These are phyloP conservation scores for Hypoxylon sp. DNA, from an alignment of 2,329 filamentous ascomycete genomes.

Conservation along the genomic window DNA sequence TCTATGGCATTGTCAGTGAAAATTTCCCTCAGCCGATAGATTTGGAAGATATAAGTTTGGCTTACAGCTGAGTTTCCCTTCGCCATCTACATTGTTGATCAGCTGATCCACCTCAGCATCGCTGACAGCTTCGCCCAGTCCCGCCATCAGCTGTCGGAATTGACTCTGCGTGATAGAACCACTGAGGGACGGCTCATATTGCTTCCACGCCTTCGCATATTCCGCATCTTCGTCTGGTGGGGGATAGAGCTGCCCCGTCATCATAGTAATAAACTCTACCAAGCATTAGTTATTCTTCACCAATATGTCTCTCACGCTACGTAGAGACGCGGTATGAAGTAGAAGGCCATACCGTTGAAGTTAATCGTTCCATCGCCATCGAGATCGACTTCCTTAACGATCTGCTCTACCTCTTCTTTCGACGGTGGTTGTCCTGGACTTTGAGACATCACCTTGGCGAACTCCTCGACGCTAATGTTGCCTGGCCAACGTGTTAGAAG, in stretches of 20 bases:
- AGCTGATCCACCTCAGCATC: conserved; percentile 48
- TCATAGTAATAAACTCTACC: conserved; percentile 54
- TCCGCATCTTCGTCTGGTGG: conserved; percentile 42
- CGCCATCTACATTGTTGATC: conserved; percentile 48
- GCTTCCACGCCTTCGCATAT: conserved; percentile 48
- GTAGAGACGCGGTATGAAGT: not conserved
- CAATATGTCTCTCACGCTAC: too few relatives aligned
- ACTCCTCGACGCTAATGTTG: conserved; percentile 50
- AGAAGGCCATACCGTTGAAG: conserved; percentile 47
- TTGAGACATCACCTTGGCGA: conserved; percentile 49
- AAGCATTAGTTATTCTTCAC: conserved; percentile 16
- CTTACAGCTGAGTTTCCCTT: conserved; percentile 50
- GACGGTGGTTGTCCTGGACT: conserved; percentile 44
- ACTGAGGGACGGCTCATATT: conserved; percentile 47
- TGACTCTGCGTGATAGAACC: conserved; percentile 48
- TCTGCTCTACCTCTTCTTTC: conserved; percentile 49
- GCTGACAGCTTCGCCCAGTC: conserved; percentile 46
- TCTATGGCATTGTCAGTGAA: conserved; percentile 36
- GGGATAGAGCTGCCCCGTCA: conserved; percentile 50
- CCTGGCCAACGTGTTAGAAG: conserved; percentile 30
- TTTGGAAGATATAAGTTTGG: not conserved
- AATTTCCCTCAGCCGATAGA: not conserved
- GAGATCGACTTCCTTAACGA: conserved; percentile 51
- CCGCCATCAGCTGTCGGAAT: conserved; percentile 47
- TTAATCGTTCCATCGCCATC: conserved; percentile 52